These are phyloP conservation scores for Lachancea sp. DNA, from an alignment of 805 yeast genomes.

Conservation along the genomic window DNA sequence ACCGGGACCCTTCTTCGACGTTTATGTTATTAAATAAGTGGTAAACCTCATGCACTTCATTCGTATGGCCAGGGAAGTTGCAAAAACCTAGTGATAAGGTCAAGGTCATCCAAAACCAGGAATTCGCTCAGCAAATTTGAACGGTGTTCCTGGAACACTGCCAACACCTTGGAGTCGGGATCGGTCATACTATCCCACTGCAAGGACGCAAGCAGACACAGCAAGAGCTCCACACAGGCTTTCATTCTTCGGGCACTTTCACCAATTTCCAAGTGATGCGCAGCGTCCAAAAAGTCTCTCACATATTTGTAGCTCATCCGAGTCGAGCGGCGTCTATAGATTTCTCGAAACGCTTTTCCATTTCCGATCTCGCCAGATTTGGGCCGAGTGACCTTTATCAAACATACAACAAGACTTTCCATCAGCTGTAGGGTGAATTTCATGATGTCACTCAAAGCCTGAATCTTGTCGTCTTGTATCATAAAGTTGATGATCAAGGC, in stretches of 20 bases:
- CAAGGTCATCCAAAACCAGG: conserved; percentile 16
- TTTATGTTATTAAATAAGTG: conserved; percentile 34
- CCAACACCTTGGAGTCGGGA: neutral
- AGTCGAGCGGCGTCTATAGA: neutral
- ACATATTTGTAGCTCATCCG: conserved; percentile 1
- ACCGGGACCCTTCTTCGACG: neutral
- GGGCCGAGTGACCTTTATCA: neutral
- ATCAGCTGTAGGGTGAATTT: neutral
- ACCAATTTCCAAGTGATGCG: neutral
- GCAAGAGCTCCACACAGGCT: neutral
- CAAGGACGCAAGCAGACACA: neutral
- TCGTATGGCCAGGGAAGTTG: conserved; percentile 12
- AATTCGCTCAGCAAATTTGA: conserved; percentile 15
- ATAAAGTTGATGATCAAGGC: neutral
- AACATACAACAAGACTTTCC: conserved; percentile 3
- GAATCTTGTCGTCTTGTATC: neutral
- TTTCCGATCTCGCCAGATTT: neutral
- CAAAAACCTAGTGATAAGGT: conserved; percentile 16
- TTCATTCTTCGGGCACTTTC: neutral
- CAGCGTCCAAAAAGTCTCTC: neutral
- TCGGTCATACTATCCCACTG: neutral
- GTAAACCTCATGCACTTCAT: neutral
- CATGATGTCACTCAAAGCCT: neutral
- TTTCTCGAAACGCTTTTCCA: neutral
- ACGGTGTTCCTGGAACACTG: conserved; percentile 4